phyloP scores from a whole-genome alignment of 306 rosid genomes.

The Dryas octopetala region DNA sequence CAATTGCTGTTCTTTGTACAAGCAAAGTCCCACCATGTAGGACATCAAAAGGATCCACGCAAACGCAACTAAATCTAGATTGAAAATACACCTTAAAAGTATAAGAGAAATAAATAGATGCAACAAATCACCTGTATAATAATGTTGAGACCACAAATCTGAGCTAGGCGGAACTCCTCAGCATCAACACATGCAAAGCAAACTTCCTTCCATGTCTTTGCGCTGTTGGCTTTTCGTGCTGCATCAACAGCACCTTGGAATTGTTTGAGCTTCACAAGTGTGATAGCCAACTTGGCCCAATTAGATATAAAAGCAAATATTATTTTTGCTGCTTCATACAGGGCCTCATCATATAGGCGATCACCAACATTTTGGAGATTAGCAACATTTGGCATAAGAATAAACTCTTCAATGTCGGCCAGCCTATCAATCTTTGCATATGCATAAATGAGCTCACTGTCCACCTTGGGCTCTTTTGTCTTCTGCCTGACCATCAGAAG shows the following conservation, averaged over 20 bases:
- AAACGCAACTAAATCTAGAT: neutral
- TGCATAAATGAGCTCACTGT: constrained; percentile 97
- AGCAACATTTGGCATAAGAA: constrained; percentile 98
- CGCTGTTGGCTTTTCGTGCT: constrained; percentile 97
- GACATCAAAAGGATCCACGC: neutral
- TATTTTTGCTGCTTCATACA: constrained; percentile 96
- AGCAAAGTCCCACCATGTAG: neutral
- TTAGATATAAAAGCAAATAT: constrained; percentile 91
- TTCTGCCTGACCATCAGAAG: constrained; percentile 99
- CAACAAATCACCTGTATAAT: constrained; percentile 72
- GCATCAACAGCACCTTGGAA: constrained; percentile 99
- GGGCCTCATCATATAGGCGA: constrained; percentile 86
- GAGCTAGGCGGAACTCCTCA: constrained; percentile 99
- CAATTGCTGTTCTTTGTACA: neutral
- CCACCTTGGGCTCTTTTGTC: constrained; percentile 93
- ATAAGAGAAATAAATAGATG: neutral
- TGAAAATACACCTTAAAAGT: constrained; percentile 11
- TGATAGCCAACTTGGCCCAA: constrained; percentile 97
- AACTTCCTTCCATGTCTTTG: constrained; percentile 99
- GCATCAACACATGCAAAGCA: constrained; percentile 99
- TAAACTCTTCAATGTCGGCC: constrained; percentile 93
- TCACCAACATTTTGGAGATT: constrained; percentile 97
- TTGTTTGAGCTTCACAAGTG: constrained; percentile 90
- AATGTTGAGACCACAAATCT: constrained; percentile 97
- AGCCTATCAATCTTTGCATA: constrained; percentile 97